A percentile compares a stretch with the other conserved stretches of the same genome.
These are phyloP conservation scores for Naganishia cerealis DNA, from an alignment of 1,284 basidiomycete species.

Conservation along the genomic window DNA sequence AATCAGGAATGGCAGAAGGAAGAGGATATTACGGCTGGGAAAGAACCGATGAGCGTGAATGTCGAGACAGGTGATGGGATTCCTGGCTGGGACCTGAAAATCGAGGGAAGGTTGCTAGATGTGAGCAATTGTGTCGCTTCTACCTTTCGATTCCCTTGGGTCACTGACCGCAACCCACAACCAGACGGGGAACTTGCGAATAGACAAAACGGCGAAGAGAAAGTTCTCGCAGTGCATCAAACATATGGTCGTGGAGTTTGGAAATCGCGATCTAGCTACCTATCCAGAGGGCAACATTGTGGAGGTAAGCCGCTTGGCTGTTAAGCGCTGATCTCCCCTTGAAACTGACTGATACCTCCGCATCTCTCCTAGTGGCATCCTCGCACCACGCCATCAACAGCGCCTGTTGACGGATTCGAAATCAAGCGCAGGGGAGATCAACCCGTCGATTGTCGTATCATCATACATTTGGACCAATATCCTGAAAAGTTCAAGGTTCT, in stretches of 20 bases:
- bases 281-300: slow-evolving; percentile 67
- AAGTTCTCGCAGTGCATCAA: slow-evolving; percentile 88
- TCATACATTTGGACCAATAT: slow-evolving; percentile 79
- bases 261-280: slow-evolving; percentile 71
- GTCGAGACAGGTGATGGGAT: slow-evolving; percentile 70
- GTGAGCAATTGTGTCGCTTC: slow-evolving; percentile 41
- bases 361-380: slow-evolving; percentile 49
- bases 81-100: slow-evolving; percentile 83
- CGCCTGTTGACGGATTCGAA: slow-evolving; percentile 81
- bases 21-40: slow-evolving; percentile 36
- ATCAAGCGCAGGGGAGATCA: slow-evolving; percentile 77
- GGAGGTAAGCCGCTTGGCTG: slow-evolving; percentile 41
- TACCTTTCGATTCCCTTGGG: not conserved
- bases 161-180: not conserved
- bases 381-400: slow-evolving; percentile 58
- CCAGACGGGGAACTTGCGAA: slow-evolving; percentile 61
- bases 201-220: slow-evolving; percentile 66
- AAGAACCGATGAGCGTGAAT: slow-evolving; percentile 50
- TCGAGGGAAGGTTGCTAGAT: slow-evolving; percentile 81
- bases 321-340: too few species aligned
- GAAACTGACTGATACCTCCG: not conserved
- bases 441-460: slow-evolving; percentile 72
- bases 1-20: slow-evolving; percentile 77
- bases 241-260: slow-evolving; percentile 79
- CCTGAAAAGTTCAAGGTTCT: slow-evolving; percentile 83